Evolutionary conservation across 495 filamentous ascomycete species (phyloP).

Genomic region (Annulohypoxylon moriforme): DNA sequence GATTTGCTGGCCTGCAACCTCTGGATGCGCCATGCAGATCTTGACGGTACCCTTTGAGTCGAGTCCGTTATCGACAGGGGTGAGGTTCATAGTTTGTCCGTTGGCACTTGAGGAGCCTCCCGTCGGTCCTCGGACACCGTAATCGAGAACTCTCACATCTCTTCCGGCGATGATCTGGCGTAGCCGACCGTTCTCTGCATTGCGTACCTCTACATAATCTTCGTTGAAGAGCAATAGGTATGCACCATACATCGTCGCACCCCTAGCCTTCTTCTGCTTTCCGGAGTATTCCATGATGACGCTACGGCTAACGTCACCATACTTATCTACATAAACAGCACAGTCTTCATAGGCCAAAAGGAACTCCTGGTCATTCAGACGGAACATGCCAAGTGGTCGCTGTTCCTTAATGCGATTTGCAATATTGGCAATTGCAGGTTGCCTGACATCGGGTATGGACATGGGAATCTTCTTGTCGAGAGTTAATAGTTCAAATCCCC

Average conservation of each 20-base stretch:
- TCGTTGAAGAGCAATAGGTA: constrained; percentile 86
- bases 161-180: constrained; percentile 93
- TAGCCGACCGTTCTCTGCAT: constrained; percentile 93
- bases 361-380: constrained; percentile 91
- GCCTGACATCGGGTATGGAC: constrained; percentile 86
- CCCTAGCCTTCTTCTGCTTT: constrained; percentile 79
- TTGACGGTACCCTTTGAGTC: constrained; percentile 77
- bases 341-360: constrained; percentile 94
- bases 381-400: constrained; percentile 94
- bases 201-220: constrained; percentile 94
- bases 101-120: constrained; percentile 50
- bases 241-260: constrained; percentile 80
- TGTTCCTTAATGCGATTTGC: constrained; percentile 81
- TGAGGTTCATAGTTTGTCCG: constrained; percentile 28
- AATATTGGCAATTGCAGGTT: constrained; percentile 80
- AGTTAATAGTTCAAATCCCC: constrained; percentile 95
- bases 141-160: constrained; percentile 88
- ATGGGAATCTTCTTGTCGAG: constrained; percentile 95
- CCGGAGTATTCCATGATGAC: constrained; percentile 99
- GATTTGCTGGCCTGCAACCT: constrained; percentile 81
- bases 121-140: constrained; percentile 73
- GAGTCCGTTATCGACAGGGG: constrained; percentile 37
- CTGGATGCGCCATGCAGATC: constrained; percentile 94
- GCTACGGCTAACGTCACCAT: constrained; percentile 89
- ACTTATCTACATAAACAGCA: constrained; percentile 97